phyloP scores from a whole-genome alignment of 2,329 filamentous ascomycete species.

The Acephala macrosclerotiorum region DNA sequence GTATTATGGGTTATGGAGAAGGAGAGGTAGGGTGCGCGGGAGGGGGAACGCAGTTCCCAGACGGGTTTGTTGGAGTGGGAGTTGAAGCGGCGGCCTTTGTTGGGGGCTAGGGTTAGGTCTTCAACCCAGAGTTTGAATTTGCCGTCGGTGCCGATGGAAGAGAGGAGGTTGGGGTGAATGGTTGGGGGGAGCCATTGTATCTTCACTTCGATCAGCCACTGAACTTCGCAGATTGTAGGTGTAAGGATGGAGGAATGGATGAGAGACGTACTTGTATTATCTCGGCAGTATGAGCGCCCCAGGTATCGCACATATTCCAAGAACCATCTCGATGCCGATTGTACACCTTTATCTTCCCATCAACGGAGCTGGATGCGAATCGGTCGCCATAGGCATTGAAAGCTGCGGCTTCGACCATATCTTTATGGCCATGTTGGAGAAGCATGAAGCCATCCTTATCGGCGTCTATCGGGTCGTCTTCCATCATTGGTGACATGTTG shows the following conservation, averaged over 20 bases:
- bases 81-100: slow-evolving; percentile 81
- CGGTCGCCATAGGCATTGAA: slow-evolving; percentile 94
- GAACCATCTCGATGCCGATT: slow-evolving; percentile 78
- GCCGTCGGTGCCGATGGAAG: slow-evolving; percentile 88
- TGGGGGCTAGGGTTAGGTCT: slow-evolving; percentile 79
- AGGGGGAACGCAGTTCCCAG: slow-evolving; percentile 39
- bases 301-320: slow-evolving; percentile 86
- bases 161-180: slow-evolving; percentile 84
- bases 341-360: slow-evolving; percentile 93
- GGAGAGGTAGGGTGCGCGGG: slow-evolving; percentile 66
- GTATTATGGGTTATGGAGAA: slow-evolving; percentile 87
- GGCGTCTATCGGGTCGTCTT: slow-evolving; percentile 25
- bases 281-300: slow-evolving; percentile 89
- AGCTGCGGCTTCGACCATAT: slow-evolving; percentile 60
- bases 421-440: slow-evolving; percentile 77
- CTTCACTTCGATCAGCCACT: slow-evolving; percentile 51
- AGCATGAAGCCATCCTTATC: slow-evolving; percentile 49
- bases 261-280: slow-evolving; percentile 75
- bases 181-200: slow-evolving; percentile 94
- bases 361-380: slow-evolving; percentile 88
- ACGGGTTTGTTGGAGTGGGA: slow-evolving; percentile 70
- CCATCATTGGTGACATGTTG: slow-evolving; percentile 29
- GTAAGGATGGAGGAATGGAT: neutral
- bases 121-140: slow-evolving; percentile 93
- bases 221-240: neutral